Conservation (phyloP, 805 yeast genomes). For the Maudiozyma turicensis region DNA sequence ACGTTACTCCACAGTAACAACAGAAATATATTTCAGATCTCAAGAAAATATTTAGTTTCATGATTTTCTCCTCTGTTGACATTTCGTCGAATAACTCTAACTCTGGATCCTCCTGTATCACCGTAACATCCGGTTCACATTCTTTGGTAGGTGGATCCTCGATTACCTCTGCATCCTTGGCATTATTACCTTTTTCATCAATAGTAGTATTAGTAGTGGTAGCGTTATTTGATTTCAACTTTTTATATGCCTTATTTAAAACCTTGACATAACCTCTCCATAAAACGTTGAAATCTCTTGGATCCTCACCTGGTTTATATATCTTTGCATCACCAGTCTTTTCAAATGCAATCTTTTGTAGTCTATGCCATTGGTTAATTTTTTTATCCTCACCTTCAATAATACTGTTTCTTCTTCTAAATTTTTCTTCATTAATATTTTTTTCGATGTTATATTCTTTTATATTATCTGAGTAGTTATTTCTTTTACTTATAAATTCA, state of each 20-base stretch:
- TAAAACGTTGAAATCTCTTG: conserved; percentile 30
- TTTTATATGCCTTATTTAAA: conserved; percentile 6
- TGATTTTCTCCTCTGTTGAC: conserved; percentile 23
- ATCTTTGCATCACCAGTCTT: conserved; percentile 32
- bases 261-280: conserved; percentile 34
- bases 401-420: conserved; percentile 1
- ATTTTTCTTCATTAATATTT: conserved; percentile 1
- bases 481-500: conserved; percentile 1
- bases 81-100: conserved; percentile 23
- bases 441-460: conserved; percentile 1
- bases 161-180: neutral
- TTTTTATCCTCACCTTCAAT: conserved; percentile 4
- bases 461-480: neutral
- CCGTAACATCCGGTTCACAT: neutral
- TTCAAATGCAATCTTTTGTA: conserved; percentile 37
- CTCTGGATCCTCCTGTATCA: conserved; percentile 23
- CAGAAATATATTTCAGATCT: conserved; percentile 37
- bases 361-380: conserved; percentile 14
- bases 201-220: neutral
- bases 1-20: conserved; percentile 40
- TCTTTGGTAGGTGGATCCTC: neutral
- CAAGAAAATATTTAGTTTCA: conserved; percentile 31
- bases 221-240: conserved; percentile 4
- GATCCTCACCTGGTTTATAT: conserved; percentile 17
- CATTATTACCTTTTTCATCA: conserved; percentile 4